Evolutionary conservation across 139 green algal species (phyloP).

Genomic region (Tetradesmus lagerheimii): DNA sequence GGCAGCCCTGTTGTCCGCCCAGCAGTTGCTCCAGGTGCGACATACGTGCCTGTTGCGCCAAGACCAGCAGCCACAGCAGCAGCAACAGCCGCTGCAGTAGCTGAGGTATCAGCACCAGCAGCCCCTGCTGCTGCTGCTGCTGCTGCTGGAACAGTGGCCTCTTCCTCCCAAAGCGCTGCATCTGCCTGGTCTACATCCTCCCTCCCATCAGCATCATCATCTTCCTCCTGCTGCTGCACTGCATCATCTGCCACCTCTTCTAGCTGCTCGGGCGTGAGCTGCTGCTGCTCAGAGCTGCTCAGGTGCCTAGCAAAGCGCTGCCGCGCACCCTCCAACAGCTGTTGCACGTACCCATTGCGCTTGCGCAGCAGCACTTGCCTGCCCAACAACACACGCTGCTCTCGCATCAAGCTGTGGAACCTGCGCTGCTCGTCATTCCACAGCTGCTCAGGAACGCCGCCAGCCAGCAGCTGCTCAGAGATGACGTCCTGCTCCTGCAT

Average conservation of each 20-base stretch:
- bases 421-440: neutral
- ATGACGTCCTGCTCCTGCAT: neutral
- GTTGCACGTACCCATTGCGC: neutral
- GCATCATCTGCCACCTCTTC: neutral
- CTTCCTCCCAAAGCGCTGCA: neutral
- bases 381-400: neutral
- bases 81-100: neutral
- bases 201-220: neutral
- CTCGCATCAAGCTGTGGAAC: neutral
- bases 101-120: neutral
- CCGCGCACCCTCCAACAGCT: neutral
- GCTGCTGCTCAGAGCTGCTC: neutral
- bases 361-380: neutral
- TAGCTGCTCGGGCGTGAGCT: neutral
- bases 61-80: neutral
- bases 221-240: neutral
- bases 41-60: neutral
- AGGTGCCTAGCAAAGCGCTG: neutral
- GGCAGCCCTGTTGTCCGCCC: neutral
- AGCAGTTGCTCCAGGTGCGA: neutral
- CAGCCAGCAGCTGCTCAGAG: neutral
- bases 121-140: too few relatives aligned
- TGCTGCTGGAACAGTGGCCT: neutral
- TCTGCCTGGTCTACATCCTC: neutral
- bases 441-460: neutral